Percentiles rank a stretch among this genome's conserved stretches.
phyloP scores from a whole-genome alignment of 495 filamentous ascomycete species.

The Lasiosphaeria hispida region DNA sequence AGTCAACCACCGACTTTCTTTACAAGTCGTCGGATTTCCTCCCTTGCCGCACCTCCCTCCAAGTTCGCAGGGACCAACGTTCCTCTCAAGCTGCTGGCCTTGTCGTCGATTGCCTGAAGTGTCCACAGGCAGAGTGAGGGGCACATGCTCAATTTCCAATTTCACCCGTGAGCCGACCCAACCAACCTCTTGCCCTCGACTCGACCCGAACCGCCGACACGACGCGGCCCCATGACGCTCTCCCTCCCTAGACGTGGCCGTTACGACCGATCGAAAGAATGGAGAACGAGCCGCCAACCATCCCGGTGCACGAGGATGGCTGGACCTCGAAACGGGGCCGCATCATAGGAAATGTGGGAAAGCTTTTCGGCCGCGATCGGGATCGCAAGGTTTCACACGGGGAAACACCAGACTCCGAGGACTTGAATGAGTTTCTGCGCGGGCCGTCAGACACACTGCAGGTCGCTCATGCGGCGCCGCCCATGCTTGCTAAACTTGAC shows the following conservation, averaged over 20 bases:
- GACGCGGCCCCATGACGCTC: constrained; percentile 23
- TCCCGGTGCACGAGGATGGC: constrained; percentile 34
- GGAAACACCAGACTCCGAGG: constrained; percentile 32
- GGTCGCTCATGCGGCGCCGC: constrained; percentile 39
- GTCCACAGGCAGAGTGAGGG: not conserved
- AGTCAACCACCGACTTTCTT: too few species aligned
- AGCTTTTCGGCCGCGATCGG: constrained; percentile 43
- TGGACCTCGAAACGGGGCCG: constrained; percentile 40
- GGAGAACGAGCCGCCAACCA: constrained; percentile 41
- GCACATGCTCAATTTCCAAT: constrained; percentile 21
- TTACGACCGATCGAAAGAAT: constrained; percentile 32
- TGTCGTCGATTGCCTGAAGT: not conserved
- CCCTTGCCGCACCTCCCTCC: not conserved
- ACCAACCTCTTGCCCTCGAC: not conserved
- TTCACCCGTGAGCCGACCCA: constrained; percentile 1
- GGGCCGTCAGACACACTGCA: constrained; percentile 42
- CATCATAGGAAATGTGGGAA: constrained; percentile 53
- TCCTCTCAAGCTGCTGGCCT: not conserved
- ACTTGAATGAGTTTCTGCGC: constrained; percentile 45
- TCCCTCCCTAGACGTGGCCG: constrained; percentile 12
- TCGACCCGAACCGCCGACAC: not conserved
- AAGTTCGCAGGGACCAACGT: not conserved
- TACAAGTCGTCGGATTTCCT: too few species aligned
- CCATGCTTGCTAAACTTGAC: constrained; percentile 45
- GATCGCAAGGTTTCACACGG: constrained; percentile 41